Evolutionary conservation across 2,329 filamentous ascomycete genomes (phyloP).

Genomic region (Salinomyces thailandicus): DNA sequence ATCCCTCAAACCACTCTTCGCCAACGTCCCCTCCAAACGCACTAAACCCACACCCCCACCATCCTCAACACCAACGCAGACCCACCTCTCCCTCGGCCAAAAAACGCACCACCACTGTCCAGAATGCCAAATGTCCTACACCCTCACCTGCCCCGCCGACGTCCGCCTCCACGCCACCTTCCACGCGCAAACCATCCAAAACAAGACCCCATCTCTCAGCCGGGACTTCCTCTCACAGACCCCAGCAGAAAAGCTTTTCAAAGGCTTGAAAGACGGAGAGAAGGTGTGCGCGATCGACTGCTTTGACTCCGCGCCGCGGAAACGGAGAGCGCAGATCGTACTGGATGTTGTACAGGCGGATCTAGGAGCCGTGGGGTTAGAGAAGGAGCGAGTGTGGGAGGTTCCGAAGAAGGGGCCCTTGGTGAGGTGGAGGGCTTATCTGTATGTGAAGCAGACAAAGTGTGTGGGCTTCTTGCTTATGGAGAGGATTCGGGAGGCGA

Average conservation of each 20-base stretch:
- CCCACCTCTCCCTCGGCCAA: constrained; percentile 50
- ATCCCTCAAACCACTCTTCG: constrained; percentile 13
- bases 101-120: constrained; percentile 48
- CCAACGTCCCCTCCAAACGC: constrained; percentile 27
- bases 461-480: constrained; percentile 53
- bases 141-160: constrained; percentile 51
- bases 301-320: constrained; percentile 41
- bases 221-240: constrained; percentile 42
- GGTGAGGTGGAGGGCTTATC: constrained; percentile 48
- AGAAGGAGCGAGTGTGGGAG: constrained; percentile 48
- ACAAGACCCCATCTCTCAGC: too few species aligned
- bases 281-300: constrained; percentile 50
- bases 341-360: constrained; percentile 54
- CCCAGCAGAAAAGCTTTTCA: constrained; percentile 7
- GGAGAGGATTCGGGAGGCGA: constrained; percentile 50
- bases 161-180: constrained; percentile 53
- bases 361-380: constrained; percentile 49
- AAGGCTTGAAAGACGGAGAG: constrained; percentile 26
- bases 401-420: constrained; percentile 27
- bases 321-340: constrained; percentile 43
- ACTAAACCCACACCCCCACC: too few species aligned
- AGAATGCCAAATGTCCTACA: constrained; percentile 56
- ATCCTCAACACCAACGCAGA: constrained; percentile 31
- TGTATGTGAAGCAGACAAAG: constrained; percentile 51
- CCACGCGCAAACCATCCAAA: constrained; percentile 52